Evolutionary conservation across 169 alveolate genomes (phyloP).

Genomic region (Plasmodium inui): DNA sequence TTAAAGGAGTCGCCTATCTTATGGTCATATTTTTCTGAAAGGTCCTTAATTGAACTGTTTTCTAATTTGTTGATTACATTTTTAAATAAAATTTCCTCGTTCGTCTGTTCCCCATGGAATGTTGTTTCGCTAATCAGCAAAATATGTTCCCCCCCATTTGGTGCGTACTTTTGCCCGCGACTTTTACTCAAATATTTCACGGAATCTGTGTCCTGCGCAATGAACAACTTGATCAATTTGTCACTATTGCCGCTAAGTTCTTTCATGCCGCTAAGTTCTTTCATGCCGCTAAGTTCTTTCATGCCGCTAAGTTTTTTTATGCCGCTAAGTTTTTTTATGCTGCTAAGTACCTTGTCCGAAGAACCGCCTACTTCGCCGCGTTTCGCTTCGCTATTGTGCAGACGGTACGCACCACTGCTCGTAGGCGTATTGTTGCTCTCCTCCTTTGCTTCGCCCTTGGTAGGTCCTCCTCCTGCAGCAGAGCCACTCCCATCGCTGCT

Average conservation of each 20-base stretch:
- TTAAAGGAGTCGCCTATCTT: conserved; percentile 23
- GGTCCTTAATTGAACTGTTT: conserved; percentile 18
- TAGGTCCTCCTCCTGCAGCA: neutral
- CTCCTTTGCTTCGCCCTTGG: neutral
- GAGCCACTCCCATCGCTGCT: neutral
- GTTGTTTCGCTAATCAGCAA: neutral
- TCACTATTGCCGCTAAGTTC: neutral
- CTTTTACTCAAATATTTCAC: conserved; percentile 4
- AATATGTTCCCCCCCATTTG: neutral
- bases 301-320: too few species aligned
- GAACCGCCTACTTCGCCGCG: neutral
- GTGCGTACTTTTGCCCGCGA: neutral
- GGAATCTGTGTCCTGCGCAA: conserved; percentile 18
- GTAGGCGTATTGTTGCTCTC: neutral
- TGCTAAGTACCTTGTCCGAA: neutral
- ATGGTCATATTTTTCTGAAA: conserved; percentile 18
- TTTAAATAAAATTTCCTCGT: conserved; percentile 3
- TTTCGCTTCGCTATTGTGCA: neutral
- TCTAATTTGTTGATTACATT: conserved; percentile 25
- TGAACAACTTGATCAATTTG: conserved; percentile 8
- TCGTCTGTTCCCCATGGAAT: conserved; percentile 1
- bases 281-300: too few species aligned
- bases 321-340: too few species aligned
- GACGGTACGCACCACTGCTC: neutral
- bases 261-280: too few species aligned